Evolutionary conservation across 768 basidiomycete species (phyloP), one percentile per base, ranked within the genome.

Genomic region (Lyophyllum shimeji): DNA sequence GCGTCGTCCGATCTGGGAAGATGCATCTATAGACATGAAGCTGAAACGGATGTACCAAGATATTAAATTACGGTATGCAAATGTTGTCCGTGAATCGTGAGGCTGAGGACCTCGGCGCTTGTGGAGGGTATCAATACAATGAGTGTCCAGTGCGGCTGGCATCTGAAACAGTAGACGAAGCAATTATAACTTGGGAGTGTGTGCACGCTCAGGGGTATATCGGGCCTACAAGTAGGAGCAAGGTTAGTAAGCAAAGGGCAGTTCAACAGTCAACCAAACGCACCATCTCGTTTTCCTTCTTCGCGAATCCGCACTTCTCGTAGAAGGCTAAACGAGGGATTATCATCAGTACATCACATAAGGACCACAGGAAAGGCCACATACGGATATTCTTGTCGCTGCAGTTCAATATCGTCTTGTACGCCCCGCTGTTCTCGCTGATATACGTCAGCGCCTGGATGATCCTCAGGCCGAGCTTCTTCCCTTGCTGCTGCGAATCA

Each of bases 391-490:
- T 99, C 52, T 80, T 78, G 58, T 93, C 85, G 67, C 82, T 92
- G 69, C 97, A 99, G 70, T 99, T 96, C 67, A 99, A 74, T 63
- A 99, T 98, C 15, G 95, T 95, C 86, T 99, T 99, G 76, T 98
- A 99, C 71, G 90, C 82, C 44, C 95, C 86, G 58, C 77, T 74
- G 59, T 70, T 74, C 82, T 95, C 89, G 69, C 92, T 90, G 65
- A 98, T 86, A 50, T 79, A 80, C 1, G 89, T 91, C 63, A 98
- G 79, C 4, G 91, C 89, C 63, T 92, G 82, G 67, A 99, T 94
- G 63, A 98, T 78, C 62, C 87, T 81, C 72, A 91, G 70, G 0
- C 97, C 97, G 29, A 99, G 80, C 71, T 93, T 95, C 74, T 89
- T 89, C 29, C 97, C 97, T 77, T 97, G 95, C 74, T 90, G 83